Evolutionary conservation across 2,329 filamentous ascomycete species (phyloP).

Genomic region (Pseudogymnoascus sp.): DNA sequence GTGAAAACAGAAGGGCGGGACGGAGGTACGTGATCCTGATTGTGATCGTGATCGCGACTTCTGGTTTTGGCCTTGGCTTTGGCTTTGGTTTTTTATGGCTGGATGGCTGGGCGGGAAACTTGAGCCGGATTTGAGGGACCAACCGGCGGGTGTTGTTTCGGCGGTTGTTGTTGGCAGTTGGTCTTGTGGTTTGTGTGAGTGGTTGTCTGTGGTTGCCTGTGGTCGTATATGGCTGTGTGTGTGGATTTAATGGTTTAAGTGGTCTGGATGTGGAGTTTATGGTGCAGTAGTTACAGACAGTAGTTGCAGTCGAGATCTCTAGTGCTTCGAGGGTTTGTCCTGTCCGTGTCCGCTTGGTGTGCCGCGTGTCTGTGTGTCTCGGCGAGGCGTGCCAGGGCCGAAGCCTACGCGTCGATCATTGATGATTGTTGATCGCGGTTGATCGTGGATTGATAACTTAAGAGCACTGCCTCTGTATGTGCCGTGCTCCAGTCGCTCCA

Average conservation of each 20-base stretch:
- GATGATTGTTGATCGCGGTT: not conserved
- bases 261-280: not conserved
- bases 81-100: no score
- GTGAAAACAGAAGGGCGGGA: not conserved
- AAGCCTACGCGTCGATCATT: not conserved
- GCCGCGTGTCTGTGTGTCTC: constrained; percentile 2
- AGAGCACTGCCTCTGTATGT: not conserved
- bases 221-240: not conserved
- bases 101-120: not conserved
- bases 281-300: not conserved
- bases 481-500: not conserved
- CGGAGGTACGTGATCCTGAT: not conserved
- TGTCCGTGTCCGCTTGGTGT: not conserved
- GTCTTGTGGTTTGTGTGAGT: not conserved
- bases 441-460: not conserved
- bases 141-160: not conserved
- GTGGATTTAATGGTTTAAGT: not conserved
- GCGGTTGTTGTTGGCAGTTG: not conserved
- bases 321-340: not conserved
- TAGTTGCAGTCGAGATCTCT: not conserved
- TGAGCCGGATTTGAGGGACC: not conserved
- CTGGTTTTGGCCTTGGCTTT: no score
- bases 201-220: not conserved
- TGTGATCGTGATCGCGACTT: not conserved
- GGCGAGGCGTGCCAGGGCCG: not conserved